Evolutionary conservation across 768 basidiomycete genomes (phyloP), one percentile per base, ranked within the genome.

Genomic region (Postia placenta): DNA sequence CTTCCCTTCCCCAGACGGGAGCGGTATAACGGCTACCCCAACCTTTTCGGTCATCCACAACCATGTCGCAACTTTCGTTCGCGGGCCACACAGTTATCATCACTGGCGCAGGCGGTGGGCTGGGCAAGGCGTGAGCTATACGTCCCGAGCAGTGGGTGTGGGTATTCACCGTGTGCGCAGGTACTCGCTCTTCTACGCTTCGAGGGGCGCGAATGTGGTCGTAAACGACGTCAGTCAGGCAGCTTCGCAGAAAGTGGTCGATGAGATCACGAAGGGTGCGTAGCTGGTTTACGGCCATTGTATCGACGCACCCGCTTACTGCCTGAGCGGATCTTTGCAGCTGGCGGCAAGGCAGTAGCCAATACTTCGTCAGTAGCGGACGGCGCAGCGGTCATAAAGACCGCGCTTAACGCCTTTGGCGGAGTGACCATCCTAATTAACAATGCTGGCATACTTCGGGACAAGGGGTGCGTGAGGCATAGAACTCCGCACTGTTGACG

Each of bases 101-200:
- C 55, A 99, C 96, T 37, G 96, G 96, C 40, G 94, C 93, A 37
- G 96, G 96, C 12, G 92, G 92, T 52, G 96, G 96, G 14, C 75
- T 99, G 12, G 96, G 96, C 38, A 86, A 81, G 71, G 79, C 88
- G 89, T 98, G 62, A 59, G 88, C 77, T 17, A 6, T 20, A n/a
- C 20, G 9, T 44, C 11, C 37, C 35, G 30, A 46, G 30, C 15
- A 33, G 30, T 33, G n/a, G 27, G 6, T 15, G 14, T 11, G 4
- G 11, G 4, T 27, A 44, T 14, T 9, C 11, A 28, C 24, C 0
- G 12, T 23, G 17, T 20, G 15, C 7, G 17, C 62, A 92, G 94
- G 6, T 95, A 98, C 69, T 88, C 93, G 1, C 72, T 90, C 43
- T 74, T 94, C 55, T 97, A 92, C 65, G 94, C 92, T n/a, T 80